These are phyloP conservation scores for Vigna hirtella DNA, from an alignment of 306 rosid genomes.

Conservation along the genomic window DNA sequence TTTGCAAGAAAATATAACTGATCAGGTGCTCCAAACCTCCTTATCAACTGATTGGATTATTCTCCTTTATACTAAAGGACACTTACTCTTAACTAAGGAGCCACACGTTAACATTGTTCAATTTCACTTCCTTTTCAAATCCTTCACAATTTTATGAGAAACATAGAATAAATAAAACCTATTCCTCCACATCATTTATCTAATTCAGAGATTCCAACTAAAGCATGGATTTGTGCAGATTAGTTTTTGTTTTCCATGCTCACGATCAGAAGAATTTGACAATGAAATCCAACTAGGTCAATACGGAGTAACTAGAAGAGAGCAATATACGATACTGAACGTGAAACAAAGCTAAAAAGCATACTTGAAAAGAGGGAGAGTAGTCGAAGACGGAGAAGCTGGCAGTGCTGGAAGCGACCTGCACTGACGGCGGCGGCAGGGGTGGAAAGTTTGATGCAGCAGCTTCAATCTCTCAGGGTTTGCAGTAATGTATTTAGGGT, in stretches of 20 bases:
- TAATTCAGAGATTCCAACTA: not conserved
- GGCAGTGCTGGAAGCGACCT: too few relatives aligned
- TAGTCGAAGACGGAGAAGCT: too few relatives aligned
- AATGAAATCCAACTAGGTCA: not conserved
- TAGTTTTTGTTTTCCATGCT: too few relatives aligned
- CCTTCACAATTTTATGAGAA: not conserved
- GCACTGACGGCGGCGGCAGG: not conserved
- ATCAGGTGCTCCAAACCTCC: too few relatives aligned
- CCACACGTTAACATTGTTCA: not conserved
- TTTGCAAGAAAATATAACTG: not conserved
- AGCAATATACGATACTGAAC: not conserved
- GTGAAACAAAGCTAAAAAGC: not conserved
- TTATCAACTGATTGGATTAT: too few relatives aligned
- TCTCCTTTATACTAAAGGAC: too few relatives aligned
- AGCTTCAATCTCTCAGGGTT: not conserved
- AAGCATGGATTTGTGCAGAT: not conserved
- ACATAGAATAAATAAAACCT: not conserved
- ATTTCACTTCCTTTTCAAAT: not conserved
- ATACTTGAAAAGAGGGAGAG: not conserved
- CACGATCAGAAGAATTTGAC: too few relatives aligned
- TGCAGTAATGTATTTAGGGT: not conserved
- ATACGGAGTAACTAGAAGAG: too few relatives aligned
- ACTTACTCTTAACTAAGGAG: too few relatives aligned
- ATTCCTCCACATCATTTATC: not conserved
- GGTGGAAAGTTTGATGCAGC: not conserved